Evolutionary conservation across 257 asterid genomes (phyloP).

Genomic region (Perilla frutescens): DNA sequence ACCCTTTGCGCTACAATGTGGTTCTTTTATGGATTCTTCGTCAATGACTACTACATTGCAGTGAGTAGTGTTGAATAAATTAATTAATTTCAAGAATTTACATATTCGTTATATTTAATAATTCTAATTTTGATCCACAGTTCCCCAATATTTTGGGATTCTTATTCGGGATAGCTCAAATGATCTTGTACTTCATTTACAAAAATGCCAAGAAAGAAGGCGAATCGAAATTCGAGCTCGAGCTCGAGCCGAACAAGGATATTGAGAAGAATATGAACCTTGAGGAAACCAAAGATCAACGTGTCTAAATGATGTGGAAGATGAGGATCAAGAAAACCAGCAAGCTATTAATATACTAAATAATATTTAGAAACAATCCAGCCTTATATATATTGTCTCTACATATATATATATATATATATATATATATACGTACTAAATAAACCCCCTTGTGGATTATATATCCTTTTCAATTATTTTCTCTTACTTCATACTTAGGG

Average conservation of each 20-base stretch:
- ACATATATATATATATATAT: too few relatives aligned
- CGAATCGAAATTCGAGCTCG: conserved; percentile 29
- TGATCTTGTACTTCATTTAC: conserved; percentile 64
- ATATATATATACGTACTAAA: too few relatives aligned
- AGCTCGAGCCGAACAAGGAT: conserved; percentile 37
- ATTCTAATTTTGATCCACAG: conserved; percentile 40
- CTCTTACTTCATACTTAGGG: too few relatives aligned
- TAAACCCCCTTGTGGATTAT: too few relatives aligned
- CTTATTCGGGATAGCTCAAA: conserved; percentile 64
- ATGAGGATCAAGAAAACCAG: background rate
- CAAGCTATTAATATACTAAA: background rate
- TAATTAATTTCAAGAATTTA: background rate
- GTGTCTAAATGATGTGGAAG: conserved; percentile 17
- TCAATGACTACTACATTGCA: conserved; percentile 66
- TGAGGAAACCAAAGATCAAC: conserved; percentile 18
- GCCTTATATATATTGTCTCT: too few relatives aligned
- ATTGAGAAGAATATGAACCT: conserved; percentile 29
- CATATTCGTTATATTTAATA: background rate
- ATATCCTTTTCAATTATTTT: too few relatives aligned
- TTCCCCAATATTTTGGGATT: conserved; percentile 71
- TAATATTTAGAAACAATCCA: too few relatives aligned
- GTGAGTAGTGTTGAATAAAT: conserved; percentile 43
- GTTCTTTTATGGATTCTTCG: conserved; percentile 76
- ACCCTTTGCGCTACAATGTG: conserved; percentile 67
- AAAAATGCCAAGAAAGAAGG: conserved; percentile 46